phyloP scores from a whole-genome alignment of 1,139 yeast species.

The Geotrichum candidum region DNA sequence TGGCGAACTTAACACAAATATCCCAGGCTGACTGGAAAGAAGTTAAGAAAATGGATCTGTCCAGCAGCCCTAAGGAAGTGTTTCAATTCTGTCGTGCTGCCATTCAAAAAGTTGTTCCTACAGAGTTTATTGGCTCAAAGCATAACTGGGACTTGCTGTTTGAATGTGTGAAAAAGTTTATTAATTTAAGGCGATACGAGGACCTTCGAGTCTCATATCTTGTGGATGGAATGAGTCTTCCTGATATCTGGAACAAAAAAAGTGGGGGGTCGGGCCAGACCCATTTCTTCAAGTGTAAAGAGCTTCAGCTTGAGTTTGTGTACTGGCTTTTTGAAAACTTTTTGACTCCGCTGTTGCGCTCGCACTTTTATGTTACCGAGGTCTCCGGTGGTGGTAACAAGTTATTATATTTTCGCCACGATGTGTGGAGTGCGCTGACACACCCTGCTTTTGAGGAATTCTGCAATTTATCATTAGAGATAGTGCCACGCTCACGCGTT shows the following conservation, averaged over 20 bases:
- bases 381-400: constrained; percentile 38
- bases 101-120: constrained; percentile 43
- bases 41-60: constrained; percentile 7
- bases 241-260: constrained; percentile 31
- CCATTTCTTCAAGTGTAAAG: constrained; percentile 22
- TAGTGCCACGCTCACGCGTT: constrained; percentile 2
- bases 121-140: constrained; percentile 49
- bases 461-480: constrained; percentile 7
- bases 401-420: constrained; percentile 52
- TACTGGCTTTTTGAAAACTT: constrained; percentile 53
- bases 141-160: constrained; percentile 44
- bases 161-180: constrained; percentile 36
- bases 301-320: constrained; percentile 41
- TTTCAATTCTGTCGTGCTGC: constrained; percentile 20
- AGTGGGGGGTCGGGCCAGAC: constrained; percentile 41
- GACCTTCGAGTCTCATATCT: constrained; percentile 32
- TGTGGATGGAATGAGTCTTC: constrained; percentile 35
- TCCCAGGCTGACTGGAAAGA: constrained; percentile 11
- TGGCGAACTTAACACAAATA: background rate
- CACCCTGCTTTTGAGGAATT: constrained; percentile 20
- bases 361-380: constrained; percentile 66
- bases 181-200: constrained; percentile 36
- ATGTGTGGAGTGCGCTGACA: constrained; percentile 50
- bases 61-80: constrained; percentile 3
- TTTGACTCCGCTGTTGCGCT: constrained; percentile 44